A percentile compares a stretch with the other conserved stretches of the same genome.
phyloP scores from a whole-genome alignment of 2,329 filamentous ascomycete genomes.

The Xylariomycetidae sp. region DNA sequence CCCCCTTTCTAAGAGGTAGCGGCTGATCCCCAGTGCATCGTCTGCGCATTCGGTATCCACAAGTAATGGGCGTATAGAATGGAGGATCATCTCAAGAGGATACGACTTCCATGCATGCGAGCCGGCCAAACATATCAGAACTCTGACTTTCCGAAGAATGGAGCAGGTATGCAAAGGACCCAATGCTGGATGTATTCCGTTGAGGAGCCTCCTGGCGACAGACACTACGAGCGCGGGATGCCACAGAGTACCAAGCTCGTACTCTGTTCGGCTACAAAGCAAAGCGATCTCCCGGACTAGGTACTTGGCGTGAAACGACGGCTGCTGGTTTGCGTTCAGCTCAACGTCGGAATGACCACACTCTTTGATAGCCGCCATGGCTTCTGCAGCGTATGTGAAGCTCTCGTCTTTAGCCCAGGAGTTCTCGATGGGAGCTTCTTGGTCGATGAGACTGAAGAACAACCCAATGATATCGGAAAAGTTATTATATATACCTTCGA shows the following conservation, averaged over 20 bases:
- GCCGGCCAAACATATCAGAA: constrained; percentile 76
- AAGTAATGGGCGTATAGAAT: constrained; percentile 72
- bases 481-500: constrained; percentile 58
- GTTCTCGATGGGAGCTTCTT: constrained; percentile 69
- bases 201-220: constrained; percentile 72
- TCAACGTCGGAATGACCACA: constrained; percentile 61
- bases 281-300: constrained; percentile 71
- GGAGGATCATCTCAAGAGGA: constrained; percentile 83
- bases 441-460: constrained; percentile 72
- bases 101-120: constrained; percentile 70
- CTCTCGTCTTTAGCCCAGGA: constrained; percentile 56
- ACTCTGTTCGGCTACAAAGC: constrained; percentile 68
- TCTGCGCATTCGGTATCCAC: constrained; percentile 84
- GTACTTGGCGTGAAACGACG: constrained; percentile 75
- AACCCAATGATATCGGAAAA: constrained; percentile 74
- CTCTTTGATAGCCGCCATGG: constrained; percentile 63
- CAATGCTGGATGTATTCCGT: constrained; percentile 75
- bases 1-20: constrained; percentile 74
- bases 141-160: constrained; percentile 77
- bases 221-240: constrained; percentile 69
- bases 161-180: constrained; percentile 85
- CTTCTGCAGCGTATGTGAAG: constrained; percentile 57
- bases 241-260: constrained; percentile 65
- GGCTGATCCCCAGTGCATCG: constrained; percentile 80
- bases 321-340: constrained; percentile 78